phyloP scores from a whole-genome alignment of 2,329 filamentous ascomycete genomes.

The Seiridium unicorne region DNA sequence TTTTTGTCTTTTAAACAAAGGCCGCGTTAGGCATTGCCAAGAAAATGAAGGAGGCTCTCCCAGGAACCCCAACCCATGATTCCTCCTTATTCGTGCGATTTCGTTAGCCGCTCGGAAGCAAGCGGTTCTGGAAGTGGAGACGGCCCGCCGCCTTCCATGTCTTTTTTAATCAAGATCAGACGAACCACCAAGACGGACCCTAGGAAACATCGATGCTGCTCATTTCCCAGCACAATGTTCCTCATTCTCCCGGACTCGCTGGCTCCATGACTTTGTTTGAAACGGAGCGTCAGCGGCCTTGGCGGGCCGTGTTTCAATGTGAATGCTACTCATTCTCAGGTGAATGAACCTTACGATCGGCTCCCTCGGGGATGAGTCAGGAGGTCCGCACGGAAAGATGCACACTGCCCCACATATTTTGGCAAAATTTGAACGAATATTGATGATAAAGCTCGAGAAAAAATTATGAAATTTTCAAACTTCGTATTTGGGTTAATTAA shows the following conservation, averaged over 20 bases:
- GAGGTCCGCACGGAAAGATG: neutral
- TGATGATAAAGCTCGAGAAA: too few species aligned
- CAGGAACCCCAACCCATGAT: neutral
- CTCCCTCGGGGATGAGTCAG: neutral
- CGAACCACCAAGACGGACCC: neutral
- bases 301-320: slow-evolving; percentile 3
- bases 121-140: slow-evolving; percentile 5
- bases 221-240: neutral
- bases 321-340: slow-evolving; percentile 1
- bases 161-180: slow-evolving; percentile 5
- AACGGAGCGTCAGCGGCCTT: slow-evolving; percentile 1
- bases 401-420: too few species aligned
- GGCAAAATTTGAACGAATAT: too few species aligned
- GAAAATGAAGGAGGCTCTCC: neutral
- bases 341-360: neutral
- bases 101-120: slow-evolving; percentile 4
- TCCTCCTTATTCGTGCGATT: slow-evolving; percentile 3
- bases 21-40: neutral
- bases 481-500: too few species aligned
- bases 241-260: neutral
- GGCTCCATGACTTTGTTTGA: slow-evolving; percentile 2
- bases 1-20: neutral
- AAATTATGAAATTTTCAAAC: too few species aligned
- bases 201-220: neutral
- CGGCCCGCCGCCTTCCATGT: neutral